Percentiles rank a stretch among this genome's conserved stretches.
Evolutionary conservation across 2,329 filamentous ascomycete genomes (phyloP).

Genomic region (Hortaea werneckii): DNA sequence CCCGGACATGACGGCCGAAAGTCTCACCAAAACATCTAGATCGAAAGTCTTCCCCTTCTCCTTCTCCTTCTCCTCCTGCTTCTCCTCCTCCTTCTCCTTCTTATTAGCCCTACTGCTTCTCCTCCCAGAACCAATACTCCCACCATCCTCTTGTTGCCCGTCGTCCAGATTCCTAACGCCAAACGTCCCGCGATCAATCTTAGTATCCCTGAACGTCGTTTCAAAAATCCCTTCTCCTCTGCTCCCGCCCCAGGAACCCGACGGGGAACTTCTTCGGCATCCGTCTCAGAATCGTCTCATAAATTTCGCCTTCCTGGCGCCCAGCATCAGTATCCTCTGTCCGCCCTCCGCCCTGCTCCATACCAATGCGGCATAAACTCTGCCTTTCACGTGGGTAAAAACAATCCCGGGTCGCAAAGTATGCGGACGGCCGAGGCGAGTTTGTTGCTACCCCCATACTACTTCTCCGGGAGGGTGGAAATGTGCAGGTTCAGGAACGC

Average conservation of each 20-base stretch:
- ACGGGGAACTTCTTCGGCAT: conserved; percentile 99
- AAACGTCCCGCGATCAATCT: conserved; percentile 49
- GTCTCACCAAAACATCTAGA: conserved; percentile 69
- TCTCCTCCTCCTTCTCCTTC: background rate
- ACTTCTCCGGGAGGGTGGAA: conserved; percentile 94
- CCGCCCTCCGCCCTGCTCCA: conserved; percentile 69
- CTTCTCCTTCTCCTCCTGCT: background rate
- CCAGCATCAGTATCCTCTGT: conserved; percentile 84
- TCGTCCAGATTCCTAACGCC: no score
- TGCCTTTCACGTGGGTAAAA: conserved; percentile 98
- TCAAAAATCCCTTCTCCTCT: conserved; percentile 75
- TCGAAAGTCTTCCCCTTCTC: conserved; percentile 50
- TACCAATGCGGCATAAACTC: conserved; percentile 99
- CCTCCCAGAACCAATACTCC: no score
- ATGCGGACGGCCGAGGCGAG: conserved; percentile 93
- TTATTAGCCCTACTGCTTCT: background rate
- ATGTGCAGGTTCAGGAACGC: conserved; percentile 99
- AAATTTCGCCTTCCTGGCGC: conserved; percentile 97
- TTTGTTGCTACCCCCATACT: conserved; percentile 98
- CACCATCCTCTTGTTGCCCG: background rate
- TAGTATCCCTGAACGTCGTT: conserved; percentile 77
- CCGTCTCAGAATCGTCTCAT: conserved; percentile 87
- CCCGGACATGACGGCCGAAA: conserved; percentile 86
- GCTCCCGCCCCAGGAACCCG: conserved; percentile 65
- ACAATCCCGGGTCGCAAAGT: conserved; percentile 89